Base-by-base conservation (phyloP, 2,329 filamentous ascomycete species). In the Xylariaceae sp. region DNA sequence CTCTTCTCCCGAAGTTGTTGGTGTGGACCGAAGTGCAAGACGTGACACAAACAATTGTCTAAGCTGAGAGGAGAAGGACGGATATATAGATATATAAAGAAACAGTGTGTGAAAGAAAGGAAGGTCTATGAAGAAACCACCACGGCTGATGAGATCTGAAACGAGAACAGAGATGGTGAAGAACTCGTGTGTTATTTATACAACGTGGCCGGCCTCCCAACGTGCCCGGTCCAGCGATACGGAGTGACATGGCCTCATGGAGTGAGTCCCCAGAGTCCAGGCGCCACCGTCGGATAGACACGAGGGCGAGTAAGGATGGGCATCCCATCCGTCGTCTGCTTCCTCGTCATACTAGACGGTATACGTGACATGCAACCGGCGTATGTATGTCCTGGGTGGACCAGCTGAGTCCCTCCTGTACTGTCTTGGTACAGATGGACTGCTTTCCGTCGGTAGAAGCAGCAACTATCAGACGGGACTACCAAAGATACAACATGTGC, bases 331-430 rank as follows among this genome's bases (percentile, higher is more conserved):
- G 21, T 41, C 34, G 16, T 34, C 34, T 30, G 36, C 30, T 28
- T 31, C 31, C 31, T 16, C 36, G n/a, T 39, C 36, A n/a, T n/a
- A n/a, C 24, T 23, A 16, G 19, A 16, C 30, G 32, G 36, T 33
- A 38, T 40, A 23, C n/a, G n/a, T n/a, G n/a, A 15, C 35, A 43
- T 47, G 45, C 45, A 42, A 23, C 39, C 39, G 38, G 31, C 45
- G 45, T 47, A 36, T 45, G 42, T 32, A 43, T 14, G n/a, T 18
- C 26, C 11, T 34, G 18, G 12, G 19, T 15, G 31, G 18, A 15
- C 31, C 31, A 6, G 14, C n/a, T n/a, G n/a, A n/a, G n/a, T n/a
- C n/a, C n/a, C n/a, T n/a, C 11, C 6, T 24, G 21, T 24, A 24
- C 21, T 11, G 11, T 6, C 7, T 24, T 24, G n/a, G 17, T 30